Evolutionary conservation across 1,284 basidiomycete species (phyloP).

Genomic region (Sporisorium iseilematis-ciliati): DNA sequence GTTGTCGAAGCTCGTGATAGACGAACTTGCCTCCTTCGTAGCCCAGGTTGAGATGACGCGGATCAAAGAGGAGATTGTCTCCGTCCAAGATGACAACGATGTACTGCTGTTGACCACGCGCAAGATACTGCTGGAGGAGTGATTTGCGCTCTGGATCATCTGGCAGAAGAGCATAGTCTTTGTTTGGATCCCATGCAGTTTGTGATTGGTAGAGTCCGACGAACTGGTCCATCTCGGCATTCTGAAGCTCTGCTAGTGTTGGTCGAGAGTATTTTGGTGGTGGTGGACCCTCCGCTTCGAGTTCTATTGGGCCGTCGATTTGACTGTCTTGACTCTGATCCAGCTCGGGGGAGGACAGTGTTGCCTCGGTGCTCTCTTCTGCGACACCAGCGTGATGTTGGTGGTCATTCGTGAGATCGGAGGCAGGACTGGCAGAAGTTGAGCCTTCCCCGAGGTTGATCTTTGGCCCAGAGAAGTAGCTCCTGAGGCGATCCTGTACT

Average conservation of each 20-base stretch:
- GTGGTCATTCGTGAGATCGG: not conserved
- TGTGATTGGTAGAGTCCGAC: slow-evolving; percentile 25
- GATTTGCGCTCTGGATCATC: slow-evolving; percentile 23
- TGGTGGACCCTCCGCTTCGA: not conserved
- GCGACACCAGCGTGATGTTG: not conserved
- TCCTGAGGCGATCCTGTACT: slow-evolving; percentile 20
- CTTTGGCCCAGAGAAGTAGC: slow-evolving; percentile 11
- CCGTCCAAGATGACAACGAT: slow-evolving; percentile 41
- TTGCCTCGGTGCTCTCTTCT: not conserved
- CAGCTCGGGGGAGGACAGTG: not conserved
- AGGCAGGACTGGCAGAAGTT: not conserved
- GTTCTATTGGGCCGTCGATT: not conserved
- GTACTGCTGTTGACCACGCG: slow-evolving; percentile 13
- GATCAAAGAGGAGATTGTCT: slow-evolving; percentile 41
- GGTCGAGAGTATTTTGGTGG: slow-evolving; percentile 14
- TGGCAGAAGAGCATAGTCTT: slow-evolving; percentile 33
- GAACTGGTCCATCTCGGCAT: slow-evolving; percentile 13
- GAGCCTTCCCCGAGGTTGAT: not conserved
- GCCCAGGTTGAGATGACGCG: slow-evolving; percentile 29
- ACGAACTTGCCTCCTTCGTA: slow-evolving; percentile 36
- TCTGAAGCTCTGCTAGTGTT: slow-evolving; percentile 25
- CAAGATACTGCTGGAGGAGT: not conserved
- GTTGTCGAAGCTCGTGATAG: slow-evolving; percentile 22
- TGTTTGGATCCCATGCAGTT: slow-evolving; percentile 34
- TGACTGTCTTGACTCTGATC: not conserved